phyloP scores from a whole-genome alignment of 441 rosid species.

The Manihot esculenta region DNA sequence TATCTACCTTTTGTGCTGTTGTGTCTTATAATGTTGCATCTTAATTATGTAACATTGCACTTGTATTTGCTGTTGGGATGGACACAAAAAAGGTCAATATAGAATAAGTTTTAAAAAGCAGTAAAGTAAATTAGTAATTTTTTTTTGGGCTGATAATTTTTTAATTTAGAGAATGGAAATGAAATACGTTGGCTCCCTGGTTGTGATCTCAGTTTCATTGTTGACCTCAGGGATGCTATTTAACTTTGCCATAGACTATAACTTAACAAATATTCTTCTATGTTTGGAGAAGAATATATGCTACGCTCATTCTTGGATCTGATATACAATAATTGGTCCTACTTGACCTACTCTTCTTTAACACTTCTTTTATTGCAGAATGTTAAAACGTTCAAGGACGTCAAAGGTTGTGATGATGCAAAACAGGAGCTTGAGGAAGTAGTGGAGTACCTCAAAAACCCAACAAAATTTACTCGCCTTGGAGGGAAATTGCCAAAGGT shows the following conservation, averaged over 20 bases:
- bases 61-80: not conserved
- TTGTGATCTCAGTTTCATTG: not conserved
- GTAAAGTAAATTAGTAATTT: not conserved
- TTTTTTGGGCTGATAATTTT: not conserved
- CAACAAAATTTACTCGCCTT: conserved; percentile 93
- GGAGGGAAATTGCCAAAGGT: conserved; percentile 99
- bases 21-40: not conserved
- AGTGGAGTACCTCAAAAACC: conserved; percentile 94
- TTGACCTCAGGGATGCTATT: not conserved
- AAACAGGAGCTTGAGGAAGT: conserved; percentile 99
- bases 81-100: not conserved
- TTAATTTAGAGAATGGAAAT: not conserved
- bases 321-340: conserved; percentile 5
- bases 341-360: not conserved
- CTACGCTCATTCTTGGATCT: conserved; percentile 9
- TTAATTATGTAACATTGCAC: not conserved
- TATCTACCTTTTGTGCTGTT: not conserved
- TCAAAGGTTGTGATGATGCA: conserved; percentile 99
- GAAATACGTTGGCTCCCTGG: not conserved
- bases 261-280: not conserved
- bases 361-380: conserved; percentile 52
- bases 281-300: not conserved
- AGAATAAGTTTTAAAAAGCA: not conserved
- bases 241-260: not conserved
- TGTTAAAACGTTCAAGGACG: conserved; percentile 98